These are phyloP conservation scores for Metrosideros polymorpha DNA, from an alignment of 441 rosid species.

Conservation along the genomic window DNA sequence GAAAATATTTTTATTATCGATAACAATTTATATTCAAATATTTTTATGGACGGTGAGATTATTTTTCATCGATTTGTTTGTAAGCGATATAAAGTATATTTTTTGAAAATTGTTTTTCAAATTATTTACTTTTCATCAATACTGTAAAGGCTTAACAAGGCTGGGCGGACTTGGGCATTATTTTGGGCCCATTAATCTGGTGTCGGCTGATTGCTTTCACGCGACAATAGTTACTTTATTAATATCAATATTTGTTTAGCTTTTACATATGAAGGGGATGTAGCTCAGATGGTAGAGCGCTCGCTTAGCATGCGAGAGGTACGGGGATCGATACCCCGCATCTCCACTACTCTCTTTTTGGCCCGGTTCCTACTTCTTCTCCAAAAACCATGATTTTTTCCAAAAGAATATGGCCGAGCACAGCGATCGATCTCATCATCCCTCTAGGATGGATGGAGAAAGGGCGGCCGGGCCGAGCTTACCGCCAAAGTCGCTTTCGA, in stretches of 20 bases:
- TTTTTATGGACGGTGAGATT: too few relatives aligned
- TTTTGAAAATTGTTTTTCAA: too few relatives aligned
- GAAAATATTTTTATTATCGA: too few relatives aligned
- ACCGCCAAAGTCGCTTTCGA: not conserved
- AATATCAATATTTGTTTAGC: too few relatives aligned
- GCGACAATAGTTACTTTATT: too few relatives aligned
- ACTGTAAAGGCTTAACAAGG: not conserved
- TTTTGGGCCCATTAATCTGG: not conserved
- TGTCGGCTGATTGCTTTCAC: too few relatives aligned
- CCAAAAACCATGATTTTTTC: not conserved
- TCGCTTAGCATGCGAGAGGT: slow-evolving; percentile 3
- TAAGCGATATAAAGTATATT: too few relatives aligned
- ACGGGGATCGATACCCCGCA: slow-evolving; percentile 45
- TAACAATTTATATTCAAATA: too few relatives aligned
- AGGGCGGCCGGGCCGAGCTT: not conserved
- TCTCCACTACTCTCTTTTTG: slow-evolving; percentile 9
- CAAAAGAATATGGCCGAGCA: not conserved
- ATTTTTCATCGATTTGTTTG: too few relatives aligned
- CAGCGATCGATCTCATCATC: not conserved
- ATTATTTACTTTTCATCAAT: too few relatives aligned
- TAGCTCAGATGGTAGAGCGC: slow-evolving; percentile 10
- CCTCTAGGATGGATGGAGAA: not conserved
- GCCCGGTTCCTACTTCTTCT: not conserved
- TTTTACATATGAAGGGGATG: not conserved
- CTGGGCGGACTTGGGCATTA: not conserved